A percentile compares a stretch with the other conserved stretches of the same genome.
These are phyloP conservation scores for Sphagnum fallax DNA, from an alignment of 228 moss, liverwort and hornwort species.

Conservation along the genomic window DNA sequence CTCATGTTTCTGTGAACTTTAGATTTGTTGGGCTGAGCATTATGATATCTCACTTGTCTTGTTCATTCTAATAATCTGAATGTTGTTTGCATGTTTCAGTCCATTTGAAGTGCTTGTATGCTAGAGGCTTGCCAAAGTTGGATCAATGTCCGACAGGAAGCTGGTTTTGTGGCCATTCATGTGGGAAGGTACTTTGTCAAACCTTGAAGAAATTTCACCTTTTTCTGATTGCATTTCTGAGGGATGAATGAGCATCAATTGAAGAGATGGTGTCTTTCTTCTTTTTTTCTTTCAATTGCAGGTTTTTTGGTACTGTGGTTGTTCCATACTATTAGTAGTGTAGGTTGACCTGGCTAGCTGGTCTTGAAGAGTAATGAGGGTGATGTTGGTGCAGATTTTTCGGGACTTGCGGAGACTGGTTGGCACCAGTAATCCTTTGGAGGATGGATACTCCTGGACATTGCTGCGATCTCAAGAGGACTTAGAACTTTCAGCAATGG, in stretches of 20 bases:
- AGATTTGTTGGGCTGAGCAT: neutral
- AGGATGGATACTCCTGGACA: constrained; percentile 69
- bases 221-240: no score
- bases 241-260: neutral
- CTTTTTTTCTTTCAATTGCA: no score
- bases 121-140: constrained; percentile 55
- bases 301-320: no score
- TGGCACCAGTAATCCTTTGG: constrained; percentile 56
- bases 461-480: constrained; percentile 80
- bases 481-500: constrained; percentile 30
- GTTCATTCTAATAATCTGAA: no score
- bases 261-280: neutral
- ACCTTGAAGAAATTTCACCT: no score
- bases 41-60: no score
- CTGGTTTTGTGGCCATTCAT: constrained; percentile 72
- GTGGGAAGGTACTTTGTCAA: constrained; percentile 42
- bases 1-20: neutral
- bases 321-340: no score
- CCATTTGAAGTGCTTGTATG: constrained; percentile 83
- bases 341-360: no score
- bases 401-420: constrained; percentile 62
- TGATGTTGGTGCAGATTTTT: constrained; percentile 49
- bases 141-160: constrained; percentile 57
- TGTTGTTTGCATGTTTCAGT: constrained; percentile 28
- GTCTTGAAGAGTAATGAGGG: neutral